phyloP scores from a whole-genome alignment of 2,329 filamentous ascomycete species.

The Teratosphaeria destructans region DNA sequence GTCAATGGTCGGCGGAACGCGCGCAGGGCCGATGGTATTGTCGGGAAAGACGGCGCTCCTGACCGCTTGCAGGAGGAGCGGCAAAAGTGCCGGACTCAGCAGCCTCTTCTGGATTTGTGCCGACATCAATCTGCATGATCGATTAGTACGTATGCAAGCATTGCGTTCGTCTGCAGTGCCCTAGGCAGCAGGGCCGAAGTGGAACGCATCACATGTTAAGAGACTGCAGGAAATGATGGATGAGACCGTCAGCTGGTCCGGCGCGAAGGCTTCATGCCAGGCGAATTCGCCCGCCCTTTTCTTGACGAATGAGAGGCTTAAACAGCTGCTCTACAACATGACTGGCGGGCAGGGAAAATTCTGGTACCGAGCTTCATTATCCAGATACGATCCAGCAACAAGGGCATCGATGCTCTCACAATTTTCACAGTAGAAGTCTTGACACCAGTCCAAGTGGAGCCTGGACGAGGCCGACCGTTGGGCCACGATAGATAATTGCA shows the following conservation, averaged over 20 bases:
- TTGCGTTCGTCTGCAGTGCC: neutral
- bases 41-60: constrained; percentile 78
- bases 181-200: neutral
- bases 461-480: neutral
- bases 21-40: constrained; percentile 60
- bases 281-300: neutral
- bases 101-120: constrained; percentile 32
- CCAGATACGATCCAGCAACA: neutral
- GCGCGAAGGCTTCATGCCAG: neutral
- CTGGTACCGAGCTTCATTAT: neutral
- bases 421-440: neutral
- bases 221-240: neutral
- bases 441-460: neutral
- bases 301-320: constrained; percentile 4
- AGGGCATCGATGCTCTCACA: neutral
- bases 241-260: neutral
- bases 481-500: neutral
- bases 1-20: constrained; percentile 50
- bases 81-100: constrained; percentile 34
- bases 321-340: constrained; percentile 2
- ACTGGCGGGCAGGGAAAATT: constrained; percentile 1
- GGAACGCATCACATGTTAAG: neutral
- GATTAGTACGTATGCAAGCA: neutral
- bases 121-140: constrained; percentile 34
- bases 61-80: constrained; percentile 50